Percentiles rank a stretch among this genome's conserved stretches.
Conservation (phyloP, 768 basidiomycete genomes). For the Scleroderma bovista region DNA sequence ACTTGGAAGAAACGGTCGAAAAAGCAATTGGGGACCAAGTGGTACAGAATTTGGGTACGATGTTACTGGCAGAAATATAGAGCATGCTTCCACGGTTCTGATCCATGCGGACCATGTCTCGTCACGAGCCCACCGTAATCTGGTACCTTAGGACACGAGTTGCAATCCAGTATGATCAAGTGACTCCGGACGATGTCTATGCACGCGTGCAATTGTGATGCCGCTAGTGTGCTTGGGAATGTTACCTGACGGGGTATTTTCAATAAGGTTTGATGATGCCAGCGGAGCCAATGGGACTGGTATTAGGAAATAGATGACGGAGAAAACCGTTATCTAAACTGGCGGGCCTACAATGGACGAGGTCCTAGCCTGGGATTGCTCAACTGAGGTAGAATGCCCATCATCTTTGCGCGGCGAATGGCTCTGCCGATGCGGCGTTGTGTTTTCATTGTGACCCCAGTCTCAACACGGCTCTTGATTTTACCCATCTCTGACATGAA, state of each 20-base stretch:
- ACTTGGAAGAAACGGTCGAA: conserved; percentile 95
- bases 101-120: neutral
- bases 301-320: neutral
- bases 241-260: neutral
- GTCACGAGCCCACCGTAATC: neutral
- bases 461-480: conserved; percentile 64
- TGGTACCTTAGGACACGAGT: conserved; percentile 5
- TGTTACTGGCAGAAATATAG: conserved; percentile 89
- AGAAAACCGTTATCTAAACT: neutral
- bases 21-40: conserved; percentile 98
- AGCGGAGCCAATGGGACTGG: neutral
- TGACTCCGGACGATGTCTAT: too few species aligned
- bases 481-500: conserved; percentile 76
- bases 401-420: conserved; percentile 83
- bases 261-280: conserved; percentile 5
- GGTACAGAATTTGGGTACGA: conserved; percentile 90
- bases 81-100: conserved; percentile 6
- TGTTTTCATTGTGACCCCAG: conserved; percentile 68
- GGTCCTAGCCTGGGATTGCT: conserved; percentile 26
- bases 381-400: conserved; percentile 72
- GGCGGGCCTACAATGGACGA: conserved; percentile 9
- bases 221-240: neutral
- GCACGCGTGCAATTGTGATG: neutral
- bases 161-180: too few species aligned
- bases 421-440: conserved; percentile 81